Evolutionary conservation across 2,329 filamentous ascomycete genomes (phyloP), one percentile per base, ranked within the genome.

Genomic region (Pezicula rhizophila): DNA sequence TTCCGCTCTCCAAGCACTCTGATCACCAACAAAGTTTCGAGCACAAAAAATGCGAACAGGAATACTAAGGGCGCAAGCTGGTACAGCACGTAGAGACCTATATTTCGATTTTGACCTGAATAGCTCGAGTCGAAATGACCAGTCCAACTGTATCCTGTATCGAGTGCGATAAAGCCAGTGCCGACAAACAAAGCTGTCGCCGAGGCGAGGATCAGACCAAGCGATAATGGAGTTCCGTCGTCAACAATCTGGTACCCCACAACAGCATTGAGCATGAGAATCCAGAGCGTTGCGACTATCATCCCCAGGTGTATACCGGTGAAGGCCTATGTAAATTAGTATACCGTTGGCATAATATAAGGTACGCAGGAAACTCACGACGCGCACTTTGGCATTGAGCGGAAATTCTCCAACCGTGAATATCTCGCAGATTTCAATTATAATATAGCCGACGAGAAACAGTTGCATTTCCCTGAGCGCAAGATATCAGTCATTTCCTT

Each of bases 191-290:
- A 72, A 12, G 80, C 71, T 10, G 75, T 68, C 0, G 86, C 84
- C 12, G 92, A 96, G 38, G 72, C 71, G 45, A 84, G 54, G 46
- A 95, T 82, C 4, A 97, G 76, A 5, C 80, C 85, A 12, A 97
- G 63, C 0, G 92, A 97, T 20, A 95, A 68, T 1, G 86, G 77
- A 1, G 93, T 99, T 42, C 93, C 93, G 60, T 99, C 93, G 58
- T 99, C 93, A 40, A 97, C 75, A 18, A 97, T 71, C 66, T 99
- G 93, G 67, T 88, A 99, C 41, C 93, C 93, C 41, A 99, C 89
- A 4, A 95, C 72, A 4, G 89, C 90, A 63, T 97, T 97, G 58
- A 97, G 77, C 70, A 97, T 80, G 4, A 99, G 77, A 31, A 96
- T 82, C 92, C 92, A 99, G 42, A 83, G 79, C 1, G 90, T 91